Conservation (phyloP, 805 yeast genomes). For the Metschnikowia lachancei region DNA sequence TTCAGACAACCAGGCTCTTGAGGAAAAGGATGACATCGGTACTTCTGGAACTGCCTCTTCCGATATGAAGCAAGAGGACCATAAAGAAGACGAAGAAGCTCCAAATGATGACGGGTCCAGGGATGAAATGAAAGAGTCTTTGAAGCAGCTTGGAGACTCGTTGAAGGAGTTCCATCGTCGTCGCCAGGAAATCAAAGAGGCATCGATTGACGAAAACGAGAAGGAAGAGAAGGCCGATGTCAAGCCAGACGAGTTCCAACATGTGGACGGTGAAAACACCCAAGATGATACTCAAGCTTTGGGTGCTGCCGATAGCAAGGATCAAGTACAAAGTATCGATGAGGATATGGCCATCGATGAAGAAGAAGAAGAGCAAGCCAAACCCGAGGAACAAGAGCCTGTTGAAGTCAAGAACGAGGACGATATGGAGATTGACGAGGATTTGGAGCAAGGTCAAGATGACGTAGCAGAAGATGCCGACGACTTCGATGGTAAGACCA, state of each 20-base stretch:
- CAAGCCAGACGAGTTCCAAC: constrained; percentile 83
- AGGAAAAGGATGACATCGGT: constrained; percentile 67
- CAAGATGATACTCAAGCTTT: constrained; percentile 85
- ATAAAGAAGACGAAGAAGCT: constrained; percentile 35
- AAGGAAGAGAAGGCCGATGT: constrained; percentile 61
- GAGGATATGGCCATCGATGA: constrained; percentile 83
- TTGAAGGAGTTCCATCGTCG: constrained; percentile 89
- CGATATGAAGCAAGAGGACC: constrained; percentile 37
- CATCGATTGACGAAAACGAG: constrained; percentile 44
- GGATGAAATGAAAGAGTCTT: constrained; percentile 68
- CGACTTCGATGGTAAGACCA: constrained; percentile 48
- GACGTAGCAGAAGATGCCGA: constrained; percentile 29
- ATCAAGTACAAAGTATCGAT: constrained; percentile 71
- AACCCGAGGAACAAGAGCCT: constrained; percentile 24
- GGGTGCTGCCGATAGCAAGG: constrained; percentile 76
- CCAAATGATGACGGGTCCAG: constrained; percentile 51
- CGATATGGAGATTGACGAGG: constrained; percentile 31
- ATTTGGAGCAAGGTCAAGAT: constrained; percentile 27
- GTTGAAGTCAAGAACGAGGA: constrained; percentile 28
- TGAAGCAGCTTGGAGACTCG: constrained; percentile 88
- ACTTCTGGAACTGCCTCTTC: constrained; percentile 54
- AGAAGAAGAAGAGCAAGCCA: constrained; percentile 34
- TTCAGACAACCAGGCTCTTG: constrained; percentile 51
- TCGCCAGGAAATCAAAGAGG: constrained; percentile 79
- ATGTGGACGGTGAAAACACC: constrained; percentile 75